Evolutionary conservation across 2,329 filamentous ascomycete genomes (phyloP).

Genomic region (Ophiostoma piceae): DNA sequence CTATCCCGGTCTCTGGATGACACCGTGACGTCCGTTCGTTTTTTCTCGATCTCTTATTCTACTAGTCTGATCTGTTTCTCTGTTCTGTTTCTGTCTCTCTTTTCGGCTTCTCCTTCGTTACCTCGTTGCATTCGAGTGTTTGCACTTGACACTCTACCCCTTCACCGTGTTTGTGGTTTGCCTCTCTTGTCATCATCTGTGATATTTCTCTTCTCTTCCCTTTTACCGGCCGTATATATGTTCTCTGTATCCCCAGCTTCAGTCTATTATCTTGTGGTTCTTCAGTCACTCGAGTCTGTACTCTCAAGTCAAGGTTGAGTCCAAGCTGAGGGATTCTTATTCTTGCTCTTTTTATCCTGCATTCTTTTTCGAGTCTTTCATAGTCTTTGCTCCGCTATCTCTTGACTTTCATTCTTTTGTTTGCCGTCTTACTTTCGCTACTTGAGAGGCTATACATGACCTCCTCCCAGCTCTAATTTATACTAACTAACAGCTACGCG

Average conservation of each 20-base stretch:
- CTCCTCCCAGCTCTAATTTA: not conserved
- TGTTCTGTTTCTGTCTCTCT: not conserved
- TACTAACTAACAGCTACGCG: not conserved
- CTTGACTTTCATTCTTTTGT: not conserved
- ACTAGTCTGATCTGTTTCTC: not conserved
- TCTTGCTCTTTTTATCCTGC: not conserved
- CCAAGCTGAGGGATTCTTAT: not conserved
- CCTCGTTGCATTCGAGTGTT: not conserved
- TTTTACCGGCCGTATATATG: slow-evolving; percentile 23
- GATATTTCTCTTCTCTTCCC: not conserved
- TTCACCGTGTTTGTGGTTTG: not conserved
- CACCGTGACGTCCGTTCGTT: not conserved
- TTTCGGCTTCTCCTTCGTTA: not conserved
- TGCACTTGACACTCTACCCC: not conserved
- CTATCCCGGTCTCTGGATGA: slow-evolving; percentile 5
- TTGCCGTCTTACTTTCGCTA: not conserved
- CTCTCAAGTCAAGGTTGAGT: not conserved
- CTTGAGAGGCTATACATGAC: not conserved
- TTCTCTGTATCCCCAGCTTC: not conserved
- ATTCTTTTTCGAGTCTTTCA: not conserved
- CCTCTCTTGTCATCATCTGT: not conserved
- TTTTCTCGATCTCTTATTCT: not conserved
- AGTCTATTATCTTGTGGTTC: slow-evolving; percentile 5
- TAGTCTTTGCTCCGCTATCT: not conserved
- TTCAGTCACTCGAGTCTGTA: not conserved